phyloP scores from a whole-genome alignment of 2,329 filamentous ascomycete species.

The Geoglossum cookeanum region DNA sequence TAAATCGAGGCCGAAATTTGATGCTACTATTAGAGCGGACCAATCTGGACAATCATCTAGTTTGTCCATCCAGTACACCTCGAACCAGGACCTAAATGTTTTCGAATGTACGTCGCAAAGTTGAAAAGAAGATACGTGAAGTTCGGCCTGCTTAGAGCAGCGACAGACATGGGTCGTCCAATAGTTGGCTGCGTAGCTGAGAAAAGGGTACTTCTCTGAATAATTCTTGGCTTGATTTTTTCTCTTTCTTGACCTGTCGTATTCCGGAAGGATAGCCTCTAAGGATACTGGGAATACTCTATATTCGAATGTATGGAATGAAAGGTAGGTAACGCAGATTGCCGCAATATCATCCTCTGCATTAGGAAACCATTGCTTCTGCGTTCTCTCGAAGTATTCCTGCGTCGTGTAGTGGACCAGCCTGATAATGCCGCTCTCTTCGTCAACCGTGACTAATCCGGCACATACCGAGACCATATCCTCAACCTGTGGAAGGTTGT shows the following conservation, averaged over 20 bases:
- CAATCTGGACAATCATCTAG: too few species aligned
- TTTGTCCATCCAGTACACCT: too few species aligned
- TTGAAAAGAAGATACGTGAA: not conserved
- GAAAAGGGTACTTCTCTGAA: not conserved
- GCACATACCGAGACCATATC: slow-evolving; percentile 21
- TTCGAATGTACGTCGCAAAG: not conserved
- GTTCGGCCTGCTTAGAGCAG: not conserved
- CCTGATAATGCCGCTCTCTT: slow-evolving; percentile 21
- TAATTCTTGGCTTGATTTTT: too few species aligned
- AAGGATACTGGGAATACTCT: not conserved
- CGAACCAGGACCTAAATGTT: too few species aligned
- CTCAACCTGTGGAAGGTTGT: slow-evolving; percentile 10
- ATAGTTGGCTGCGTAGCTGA: not conserved
- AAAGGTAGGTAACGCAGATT: slow-evolving; percentile 21
- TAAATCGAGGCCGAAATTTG: too few species aligned
- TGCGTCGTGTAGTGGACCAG: slow-evolving; percentile 29
- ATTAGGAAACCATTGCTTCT: slow-evolving; percentile 13
- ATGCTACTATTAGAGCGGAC: too few species aligned
- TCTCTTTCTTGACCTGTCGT: too few species aligned
- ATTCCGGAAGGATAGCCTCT: too few species aligned
- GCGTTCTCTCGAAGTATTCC: slow-evolving; percentile 23
- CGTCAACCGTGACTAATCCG: slow-evolving; percentile 24
- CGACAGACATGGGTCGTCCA: not conserved
- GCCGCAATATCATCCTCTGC: slow-evolving; percentile 14
- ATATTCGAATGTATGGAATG: slow-evolving; percentile 10